Base-by-base conservation (phyloP, 1,284 basidiomycete genomes). In the Rugosomyces carneus region DNA sequence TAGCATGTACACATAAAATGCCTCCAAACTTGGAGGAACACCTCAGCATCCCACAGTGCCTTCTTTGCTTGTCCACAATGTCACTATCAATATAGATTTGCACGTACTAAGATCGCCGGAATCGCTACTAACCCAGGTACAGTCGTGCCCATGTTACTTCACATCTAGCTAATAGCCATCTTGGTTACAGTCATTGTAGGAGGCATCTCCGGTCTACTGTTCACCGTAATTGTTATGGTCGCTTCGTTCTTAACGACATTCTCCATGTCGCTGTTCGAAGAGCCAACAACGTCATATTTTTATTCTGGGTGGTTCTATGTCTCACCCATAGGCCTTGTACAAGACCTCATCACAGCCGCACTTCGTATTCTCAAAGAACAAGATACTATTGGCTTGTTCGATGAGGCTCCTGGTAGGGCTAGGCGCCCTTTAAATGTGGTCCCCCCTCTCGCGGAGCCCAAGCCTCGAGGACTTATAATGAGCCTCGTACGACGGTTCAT, bases 61-160 rank as follows among this genome's bases (percentile, higher is more conserved):
- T 89, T 86, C 68, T 88, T 80, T 64, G 66, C 75, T 4, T 89
- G 86, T 56, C 82, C 81, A 0, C 84, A 89, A 61, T 89, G 86
- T 55, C 75, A 72, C 40, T 90, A 88, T 57, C 71, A 72, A 49
- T 89, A 89, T 58, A 75, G 79, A 37, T 85, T 88, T 54, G 71
- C 79, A 6, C 75, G 87, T 35, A 88, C 86, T 1, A 71, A 66
- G 32, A 75, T 77, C 6, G 64, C 79, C 8, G 87, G 86, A 29
- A 67, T 89, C 44, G 88, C 84, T 20, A 80, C 80, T 10, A 89
- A 89, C 56, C 78, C 82, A 61, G 64, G 87, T 81, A 60, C 44
- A 73, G 23, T 27, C 40, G 38, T 42, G 9, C 3, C 8, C 13
- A 9, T 29, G 8, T n/a, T 34, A 6, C 31, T 29, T 29, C 15